phyloP scores from a whole-genome alignment of 441 rosid species.

The Eugenia klotzschiana region DNA sequence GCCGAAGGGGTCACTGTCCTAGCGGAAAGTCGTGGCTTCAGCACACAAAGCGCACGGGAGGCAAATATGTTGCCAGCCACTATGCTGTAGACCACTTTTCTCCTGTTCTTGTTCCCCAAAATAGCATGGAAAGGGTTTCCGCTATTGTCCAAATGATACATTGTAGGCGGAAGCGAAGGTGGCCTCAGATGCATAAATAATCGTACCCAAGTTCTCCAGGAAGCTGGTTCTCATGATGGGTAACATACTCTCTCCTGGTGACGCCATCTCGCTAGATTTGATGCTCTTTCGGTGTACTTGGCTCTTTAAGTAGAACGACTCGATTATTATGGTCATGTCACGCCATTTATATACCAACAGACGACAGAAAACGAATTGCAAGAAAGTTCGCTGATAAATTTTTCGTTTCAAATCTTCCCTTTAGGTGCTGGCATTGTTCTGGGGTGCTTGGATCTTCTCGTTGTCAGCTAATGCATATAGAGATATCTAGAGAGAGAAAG shows the following conservation, averaged over 20 bases:
- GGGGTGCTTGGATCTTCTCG: not conserved
- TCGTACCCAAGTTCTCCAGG: not conserved
- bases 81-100: not conserved
- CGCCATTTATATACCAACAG: not conserved
- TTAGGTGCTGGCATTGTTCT: not conserved
- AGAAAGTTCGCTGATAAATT: not conserved
- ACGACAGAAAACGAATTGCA: not conserved
- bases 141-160: not conserved
- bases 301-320: not conserved
- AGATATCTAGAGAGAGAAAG: not conserved
- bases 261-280: not conserved
- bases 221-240: conserved; percentile 2
- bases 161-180: not conserved
- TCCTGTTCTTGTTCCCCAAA: not conserved
- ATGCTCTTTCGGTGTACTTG: not conserved
- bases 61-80: not conserved
- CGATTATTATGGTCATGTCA: not conserved
- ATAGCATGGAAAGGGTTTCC: not conserved
- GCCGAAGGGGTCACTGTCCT: not conserved
- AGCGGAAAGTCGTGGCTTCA: not conserved
- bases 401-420: not conserved
- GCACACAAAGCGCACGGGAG: not conserved
- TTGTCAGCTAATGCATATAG: not conserved
- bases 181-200: not conserved
- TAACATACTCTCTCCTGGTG: not conserved